Evolutionary conservation across 2,329 filamentous ascomycete genomes (phyloP), one percentile per base, ranked within the genome.

Genomic region (Grosmannia serpens): DNA sequence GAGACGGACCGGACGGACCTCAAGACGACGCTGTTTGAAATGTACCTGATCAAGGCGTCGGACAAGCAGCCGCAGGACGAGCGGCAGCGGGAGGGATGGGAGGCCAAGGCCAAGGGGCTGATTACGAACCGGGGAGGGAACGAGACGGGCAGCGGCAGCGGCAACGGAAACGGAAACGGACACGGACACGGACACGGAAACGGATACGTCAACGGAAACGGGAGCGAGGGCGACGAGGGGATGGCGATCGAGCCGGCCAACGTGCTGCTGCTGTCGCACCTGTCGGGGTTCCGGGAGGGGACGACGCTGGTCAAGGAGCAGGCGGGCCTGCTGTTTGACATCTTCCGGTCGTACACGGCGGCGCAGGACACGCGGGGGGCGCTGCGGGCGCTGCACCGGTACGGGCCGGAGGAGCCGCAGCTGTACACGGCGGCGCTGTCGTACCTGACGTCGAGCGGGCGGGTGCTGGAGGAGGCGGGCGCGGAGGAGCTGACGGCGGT

Each of bases 11-110:
- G 85, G 62, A 82, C 86, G 1, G 95, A 99, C 70, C 78, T 99
- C 20, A 94, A 94, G 67, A 97, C 92, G 0, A 96, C 95, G 0
- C 72, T 99, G 17, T 97, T 99, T 68, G 95, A 99, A 71, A 97
- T 99, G 88, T 99, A 97, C 68, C 77, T 99, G 10, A 88, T 95
- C 70, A 94, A 91, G 65, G 88, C 92, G 26, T 88, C 92, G 26
- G 87, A 85, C 60, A 83, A 86, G 59, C 86, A 86, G 67, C 88
- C 85, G 66, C 35, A 38, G 35, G 85, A 85, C 11, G 76, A 77
- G 53, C 71, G 70, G 68, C 73, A 91, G 62, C 85, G 86, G 63
- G 82, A 87, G 65, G 82, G 87, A 63, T 99, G 94, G 92, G 90
- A 96, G 68, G 79, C 79, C 50, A 96, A 95, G 69, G 94, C 94